Evolutionary conservation across 2,329 filamentous ascomycete species (phyloP).

Genomic region (Lecanosticta acicola): DNA sequence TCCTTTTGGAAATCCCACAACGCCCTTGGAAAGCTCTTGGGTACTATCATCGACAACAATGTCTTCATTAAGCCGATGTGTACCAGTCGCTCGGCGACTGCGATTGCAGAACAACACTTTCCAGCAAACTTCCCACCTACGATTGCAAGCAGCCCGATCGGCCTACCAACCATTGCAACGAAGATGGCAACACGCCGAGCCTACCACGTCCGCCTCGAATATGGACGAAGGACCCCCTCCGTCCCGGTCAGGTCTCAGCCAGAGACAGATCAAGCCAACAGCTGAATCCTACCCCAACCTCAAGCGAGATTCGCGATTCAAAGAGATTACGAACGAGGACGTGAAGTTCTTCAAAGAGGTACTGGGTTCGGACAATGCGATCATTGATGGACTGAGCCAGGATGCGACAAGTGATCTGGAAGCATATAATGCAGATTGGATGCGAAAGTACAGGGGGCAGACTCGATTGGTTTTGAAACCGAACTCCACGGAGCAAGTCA

Average conservation of each 20-base stretch:
- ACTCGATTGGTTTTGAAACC: conserved; percentile 83
- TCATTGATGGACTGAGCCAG: conserved; percentile 75
- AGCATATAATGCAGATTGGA: conserved; percentile 95
- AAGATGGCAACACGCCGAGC: conserved; percentile 28
- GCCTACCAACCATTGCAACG: conserved; percentile 19
- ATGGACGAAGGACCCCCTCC: conserved; percentile 26
- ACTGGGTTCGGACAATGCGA: conserved; percentile 70
- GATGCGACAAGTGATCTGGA: conserved; percentile 76
- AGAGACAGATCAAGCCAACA: conserved; percentile 64
- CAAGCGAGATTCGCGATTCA: conserved; percentile 71
- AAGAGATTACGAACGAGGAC: conserved; percentile 67
- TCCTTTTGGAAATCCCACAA: no score
- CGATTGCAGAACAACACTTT: conserved; percentile 29
- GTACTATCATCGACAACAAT: no score
- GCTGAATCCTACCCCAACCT: conserved; percentile 80
- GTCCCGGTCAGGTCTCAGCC: conserved; percentile 21
- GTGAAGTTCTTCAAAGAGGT: conserved; percentile 75
- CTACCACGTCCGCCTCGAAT: conserved; percentile 29
- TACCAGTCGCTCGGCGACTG: conserved; percentile 29
- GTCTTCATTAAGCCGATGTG: conserved; percentile 21
- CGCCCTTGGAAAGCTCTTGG: no score
- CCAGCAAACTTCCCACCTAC: conserved; percentile 25
- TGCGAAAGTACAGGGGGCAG: conserved; percentile 96
- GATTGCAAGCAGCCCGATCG: conserved; percentile 11
- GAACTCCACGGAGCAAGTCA: conserved; percentile 77